Percentiles rank a stretch among this genome's conserved stretches.
phyloP scores from a whole-genome alignment of 495 filamentous ascomycete genomes.

The Parmelia sp. region DNA sequence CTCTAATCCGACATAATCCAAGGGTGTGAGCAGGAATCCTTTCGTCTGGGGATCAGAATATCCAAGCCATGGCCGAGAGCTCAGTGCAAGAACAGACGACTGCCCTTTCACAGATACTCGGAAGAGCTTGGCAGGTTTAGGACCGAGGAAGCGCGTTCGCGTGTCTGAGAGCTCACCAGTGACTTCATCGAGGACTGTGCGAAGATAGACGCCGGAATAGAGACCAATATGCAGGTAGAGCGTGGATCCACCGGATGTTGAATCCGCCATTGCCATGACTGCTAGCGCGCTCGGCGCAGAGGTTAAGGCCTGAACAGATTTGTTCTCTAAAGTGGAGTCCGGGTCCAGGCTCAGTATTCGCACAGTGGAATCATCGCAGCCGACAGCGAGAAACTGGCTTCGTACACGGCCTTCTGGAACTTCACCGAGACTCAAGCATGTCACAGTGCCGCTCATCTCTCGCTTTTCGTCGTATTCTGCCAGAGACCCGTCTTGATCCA shows the following conservation, averaged over 20 bases:
- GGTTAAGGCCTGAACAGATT: conserved; percentile 86
- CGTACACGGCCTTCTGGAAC: conserved; percentile 83
- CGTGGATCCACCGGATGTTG: conserved; percentile 68
- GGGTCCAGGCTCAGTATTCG: conserved; percentile 86
- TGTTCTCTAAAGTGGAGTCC: conserved; percentile 81
- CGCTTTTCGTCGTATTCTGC: conserved; percentile 94
- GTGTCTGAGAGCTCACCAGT: conserved; percentile 94
- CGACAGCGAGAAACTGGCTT: conserved; percentile 87
- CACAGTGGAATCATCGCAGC: conserved; percentile 93
- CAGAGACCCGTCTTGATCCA: conserved; percentile 83
- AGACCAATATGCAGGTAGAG: conserved; percentile 93
- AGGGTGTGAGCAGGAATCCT: conserved; percentile 82
- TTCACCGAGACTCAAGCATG: conserved; percentile 84
- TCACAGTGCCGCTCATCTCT: conserved; percentile 94
- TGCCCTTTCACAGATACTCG: conserved; percentile 76
- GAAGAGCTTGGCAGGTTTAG: conserved; percentile 80
- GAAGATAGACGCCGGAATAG: conserved; percentile 88
- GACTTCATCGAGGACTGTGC: conserved; percentile 87
- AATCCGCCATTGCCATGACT: conserved; percentile 95
- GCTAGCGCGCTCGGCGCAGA: conserved; percentile 80
- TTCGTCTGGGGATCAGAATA: conserved; percentile 80
- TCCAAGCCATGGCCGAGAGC: conserved; percentile 85
- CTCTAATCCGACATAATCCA: conserved; percentile 81
- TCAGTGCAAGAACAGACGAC: conserved; percentile 82
- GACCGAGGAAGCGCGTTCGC: conserved; percentile 86